phyloP scores from a whole-genome alignment of 495 filamentous ascomycete genomes.

The Penicillium salamii region DNA sequence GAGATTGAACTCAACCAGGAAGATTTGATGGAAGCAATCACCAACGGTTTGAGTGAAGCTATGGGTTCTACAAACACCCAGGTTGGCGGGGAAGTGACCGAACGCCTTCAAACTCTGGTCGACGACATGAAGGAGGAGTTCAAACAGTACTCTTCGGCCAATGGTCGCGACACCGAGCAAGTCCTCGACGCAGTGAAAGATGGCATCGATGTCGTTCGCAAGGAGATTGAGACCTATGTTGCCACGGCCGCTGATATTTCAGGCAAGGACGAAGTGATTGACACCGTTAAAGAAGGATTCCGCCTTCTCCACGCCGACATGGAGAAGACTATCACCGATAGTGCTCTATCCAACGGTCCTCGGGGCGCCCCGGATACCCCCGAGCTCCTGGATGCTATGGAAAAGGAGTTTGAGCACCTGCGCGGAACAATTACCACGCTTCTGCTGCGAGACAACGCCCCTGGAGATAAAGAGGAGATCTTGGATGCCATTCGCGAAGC shows the following conservation, averaged over 20 bases:
- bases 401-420: conserved; percentile 66
- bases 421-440: conserved; percentile 68
- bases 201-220: conserved; percentile 74
- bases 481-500: conserved; percentile 59
- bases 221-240: conserved; percentile 77
- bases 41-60: conserved; percentile 54
- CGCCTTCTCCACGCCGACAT: conserved; percentile 72
- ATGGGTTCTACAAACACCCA: conserved; percentile 44
- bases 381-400: conserved; percentile 67
- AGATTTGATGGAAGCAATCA: conserved; percentile 65
- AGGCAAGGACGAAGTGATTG: conserved; percentile 74
- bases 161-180: conserved; percentile 74
- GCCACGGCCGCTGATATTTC: conserved; percentile 63
- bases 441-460: conserved; percentile 56
- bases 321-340: conserved; percentile 55
- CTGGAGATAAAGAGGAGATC: conserved; percentile 59
- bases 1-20: conserved; percentile 63
- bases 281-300: conserved; percentile 68
- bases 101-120: conserved; percentile 70
- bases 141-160: conserved; percentile 70
- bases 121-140: conserved; percentile 71
- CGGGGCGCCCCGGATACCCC: conserved; percentile 44
- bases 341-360: conserved; percentile 27
- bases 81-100: conserved; percentile 64
- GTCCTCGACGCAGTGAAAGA: conserved; percentile 83